These are phyloP conservation scores for Prunus mongolica DNA, from an alignment of 306 rosid genomes.

Conservation along the genomic window DNA sequence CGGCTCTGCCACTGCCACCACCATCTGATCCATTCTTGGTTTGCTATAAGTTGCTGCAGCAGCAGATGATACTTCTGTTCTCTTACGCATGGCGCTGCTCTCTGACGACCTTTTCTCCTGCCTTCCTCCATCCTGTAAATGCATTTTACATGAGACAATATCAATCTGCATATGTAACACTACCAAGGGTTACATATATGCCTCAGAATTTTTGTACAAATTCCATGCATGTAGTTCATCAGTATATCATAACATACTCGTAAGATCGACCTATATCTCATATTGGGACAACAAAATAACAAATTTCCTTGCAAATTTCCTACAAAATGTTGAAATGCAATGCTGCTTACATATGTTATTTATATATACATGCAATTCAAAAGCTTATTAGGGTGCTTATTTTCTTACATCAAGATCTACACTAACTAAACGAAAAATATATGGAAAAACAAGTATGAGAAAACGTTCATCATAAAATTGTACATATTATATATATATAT, in stretches of 20 bases:
- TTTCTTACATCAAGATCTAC: background rate
- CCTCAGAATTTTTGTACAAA: background rate
- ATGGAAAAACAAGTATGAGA: background rate
- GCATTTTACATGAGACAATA: slow-evolving; percentile 17
- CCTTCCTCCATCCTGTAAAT: slow-evolving; percentile 65
- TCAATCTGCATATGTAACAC: slow-evolving; percentile 24
- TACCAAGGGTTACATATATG: background rate
- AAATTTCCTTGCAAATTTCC: no score
- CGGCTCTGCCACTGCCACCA: slow-evolving; percentile 1
- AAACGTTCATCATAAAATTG: background rate
- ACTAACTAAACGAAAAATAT: background rate
- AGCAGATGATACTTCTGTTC: slow-evolving; percentile 38
- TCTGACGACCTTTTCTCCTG: slow-evolving; percentile 51
- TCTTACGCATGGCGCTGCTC: slow-evolving; percentile 49
- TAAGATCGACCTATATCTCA: no score
- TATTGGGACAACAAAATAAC: background rate
- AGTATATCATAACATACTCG: no score
- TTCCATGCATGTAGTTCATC: background rate
- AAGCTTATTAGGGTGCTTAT: no score
- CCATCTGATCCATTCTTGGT: slow-evolving; percentile 26
- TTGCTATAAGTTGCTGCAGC: slow-evolving; percentile 13
- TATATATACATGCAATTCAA: no score
- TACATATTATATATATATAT: background rate
- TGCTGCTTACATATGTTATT: no score
- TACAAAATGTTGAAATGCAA: no score